Percentiles rank a stretch among this genome's conserved stretches.
Evolutionary conservation across 176 grass and related monocot genomes (phyloP).

Genomic region (Dactylis glomerata): DNA sequence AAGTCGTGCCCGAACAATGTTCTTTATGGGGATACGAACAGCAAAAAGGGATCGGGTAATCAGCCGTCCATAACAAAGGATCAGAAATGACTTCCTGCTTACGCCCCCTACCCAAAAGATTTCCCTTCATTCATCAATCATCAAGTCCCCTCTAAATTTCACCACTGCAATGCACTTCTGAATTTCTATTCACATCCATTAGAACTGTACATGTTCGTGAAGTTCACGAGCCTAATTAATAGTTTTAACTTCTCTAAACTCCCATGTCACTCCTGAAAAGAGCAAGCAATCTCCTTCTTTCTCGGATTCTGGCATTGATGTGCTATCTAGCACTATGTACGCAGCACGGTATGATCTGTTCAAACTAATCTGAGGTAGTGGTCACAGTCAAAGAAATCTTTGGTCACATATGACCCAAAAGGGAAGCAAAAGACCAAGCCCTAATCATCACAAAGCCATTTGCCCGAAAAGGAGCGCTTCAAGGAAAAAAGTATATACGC

Average conservation of each 20-base stretch:
- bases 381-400: slow-evolving; percentile 79
- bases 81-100: slow-evolving; percentile 41
- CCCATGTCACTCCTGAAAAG: neutral
- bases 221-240: neutral
- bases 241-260: neutral
- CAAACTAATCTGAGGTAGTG: slow-evolving; percentile 49
- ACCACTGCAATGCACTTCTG: neutral
- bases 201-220: neutral
- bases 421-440: slow-evolving; percentile 61
- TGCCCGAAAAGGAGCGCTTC: slow-evolving; percentile 90
- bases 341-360: slow-evolving; percentile 35
- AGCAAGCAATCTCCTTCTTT: slow-evolving; percentile 20
- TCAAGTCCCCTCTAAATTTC: neutral
- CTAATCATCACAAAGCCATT: slow-evolving; percentile 95
- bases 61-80: slow-evolving; percentile 21
- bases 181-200: neutral
- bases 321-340: slow-evolving; percentile 11
- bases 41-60: slow-evolving; percentile 31
- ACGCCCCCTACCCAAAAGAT: slow-evolving; percentile 56
- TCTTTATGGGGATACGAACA: slow-evolving; percentile 58
- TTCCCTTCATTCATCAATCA: slow-evolving; percentile 31
- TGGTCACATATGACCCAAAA: slow-evolving; percentile 93
- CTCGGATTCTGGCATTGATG: slow-evolving; percentile 26
- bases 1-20: slow-evolving; percentile 62
- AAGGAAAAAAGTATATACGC: slow-evolving; percentile 65